Evolutionary conservation across 108 stramenopile species (phyloP).

Genomic region (Skeletonema marinoi): DNA sequence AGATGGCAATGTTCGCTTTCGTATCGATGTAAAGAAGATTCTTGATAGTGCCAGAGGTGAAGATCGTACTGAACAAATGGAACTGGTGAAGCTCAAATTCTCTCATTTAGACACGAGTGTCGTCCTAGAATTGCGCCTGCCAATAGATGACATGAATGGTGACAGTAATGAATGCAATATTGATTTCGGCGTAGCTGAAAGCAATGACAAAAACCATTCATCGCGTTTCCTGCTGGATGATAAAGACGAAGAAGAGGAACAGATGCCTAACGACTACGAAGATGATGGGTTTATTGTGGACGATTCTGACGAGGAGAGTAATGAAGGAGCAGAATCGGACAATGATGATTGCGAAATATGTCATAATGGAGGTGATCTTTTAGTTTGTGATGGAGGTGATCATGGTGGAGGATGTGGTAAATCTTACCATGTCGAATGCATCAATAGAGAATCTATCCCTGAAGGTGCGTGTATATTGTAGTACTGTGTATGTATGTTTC

Average conservation of each 20-base stretch:
- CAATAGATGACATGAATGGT: slow-evolving; percentile 1
- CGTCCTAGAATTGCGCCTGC: slow-evolving; percentile 53
- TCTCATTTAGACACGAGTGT: slow-evolving; percentile 60
- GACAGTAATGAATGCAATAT: slow-evolving; percentile 10
- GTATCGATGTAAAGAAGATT: slow-evolving; percentile 27
- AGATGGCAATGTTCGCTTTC: slow-evolving; percentile 43
- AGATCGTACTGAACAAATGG: background rate
- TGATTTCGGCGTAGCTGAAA: slow-evolving; percentile 23
- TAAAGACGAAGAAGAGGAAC: slow-evolving; percentile 48
- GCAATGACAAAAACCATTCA: slow-evolving; percentile 6
- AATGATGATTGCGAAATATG: slow-evolving; percentile 56
- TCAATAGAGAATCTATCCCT: slow-evolving; percentile 50
- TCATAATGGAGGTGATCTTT: slow-evolving; percentile 58
- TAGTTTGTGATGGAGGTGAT: slow-evolving; percentile 68
- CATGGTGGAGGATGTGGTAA: slow-evolving; percentile 57
- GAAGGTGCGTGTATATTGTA: slow-evolving; percentile 10
- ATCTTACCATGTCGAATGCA: slow-evolving; percentile 57
- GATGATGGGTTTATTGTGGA: slow-evolving; percentile 62
- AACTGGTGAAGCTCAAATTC: slow-evolving; percentile 43
- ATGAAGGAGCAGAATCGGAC: slow-evolving; percentile 36
- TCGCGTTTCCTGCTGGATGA: slow-evolving; percentile 26
- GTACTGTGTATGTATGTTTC: background rate
- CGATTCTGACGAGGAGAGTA: slow-evolving; percentile 24
- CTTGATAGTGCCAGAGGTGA: background rate
- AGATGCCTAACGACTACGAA: slow-evolving; percentile 55